Conservation (phyloP, 306 rosid species). For the Quercus berberidifolia region DNA sequence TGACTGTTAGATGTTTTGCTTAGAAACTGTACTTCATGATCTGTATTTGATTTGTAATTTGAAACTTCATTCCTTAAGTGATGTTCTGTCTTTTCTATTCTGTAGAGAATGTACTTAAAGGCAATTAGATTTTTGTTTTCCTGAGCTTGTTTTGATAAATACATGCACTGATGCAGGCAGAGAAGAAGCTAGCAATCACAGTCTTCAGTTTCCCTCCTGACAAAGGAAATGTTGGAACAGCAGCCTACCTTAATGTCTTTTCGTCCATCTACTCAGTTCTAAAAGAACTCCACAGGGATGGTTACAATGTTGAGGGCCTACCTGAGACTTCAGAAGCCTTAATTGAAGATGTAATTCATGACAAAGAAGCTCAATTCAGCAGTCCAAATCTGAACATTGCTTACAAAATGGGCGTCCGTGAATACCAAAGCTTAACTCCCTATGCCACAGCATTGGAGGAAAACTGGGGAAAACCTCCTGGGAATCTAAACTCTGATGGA, state of each 20-base stretch:
- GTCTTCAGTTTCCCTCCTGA: conserved; percentile 99
- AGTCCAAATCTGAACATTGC: conserved; percentile 90
- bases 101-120: not conserved
- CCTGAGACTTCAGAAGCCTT: conserved; percentile 93
- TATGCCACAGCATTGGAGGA: conserved; percentile 81
- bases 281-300: conserved; percentile 73
- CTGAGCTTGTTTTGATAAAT: conserved; percentile 12
- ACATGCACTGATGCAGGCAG: conserved; percentile 49
- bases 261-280: conserved; percentile 88
- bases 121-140: conserved; percentile 8
- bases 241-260: conserved; percentile 95
- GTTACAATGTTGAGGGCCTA: conserved; percentile 85
- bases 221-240: conserved; percentile 97
- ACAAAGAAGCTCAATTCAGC: conserved; percentile 98
- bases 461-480: conserved; percentile 98
- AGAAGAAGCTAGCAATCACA: conserved; percentile 84
- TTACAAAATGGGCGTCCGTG: conserved; percentile 88
- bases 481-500: conserved; percentile 93
- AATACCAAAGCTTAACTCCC: conserved; percentile 81
- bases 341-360: conserved; percentile 87
- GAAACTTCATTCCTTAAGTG: not conserved
- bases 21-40: not conserved
- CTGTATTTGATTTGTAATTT: not conserved
- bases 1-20: not conserved
- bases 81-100: not conserved